Evolutionary conservation across 257 asterid genomes (phyloP), one percentile per base, ranked within the genome.

Genomic region (Agastache rugosa): DNA sequence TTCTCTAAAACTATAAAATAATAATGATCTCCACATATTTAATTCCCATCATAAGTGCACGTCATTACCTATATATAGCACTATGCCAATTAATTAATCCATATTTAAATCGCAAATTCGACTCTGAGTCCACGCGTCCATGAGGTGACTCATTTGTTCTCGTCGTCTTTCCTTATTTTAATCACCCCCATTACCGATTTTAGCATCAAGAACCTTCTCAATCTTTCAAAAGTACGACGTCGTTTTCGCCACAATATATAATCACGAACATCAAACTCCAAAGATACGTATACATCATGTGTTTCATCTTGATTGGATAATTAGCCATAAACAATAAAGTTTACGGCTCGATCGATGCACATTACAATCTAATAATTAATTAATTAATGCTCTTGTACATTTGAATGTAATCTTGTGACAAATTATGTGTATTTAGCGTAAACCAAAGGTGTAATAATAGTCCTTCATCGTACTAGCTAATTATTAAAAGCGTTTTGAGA

Each of bases 61-160:
- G 80, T 87, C 96, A 90, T 76, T 77, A 75, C 88, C 92, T 86
- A 86, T 87, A 79, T 62, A 81, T 81, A 80, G 83, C 78, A 82
- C 78, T 70, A 75, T 29, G 25, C 75, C n/a, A 60, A 61, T 85
- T 73, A 80, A 80, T 56, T 73, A 75, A 64, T 0, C 69, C 34
- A 63, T 59, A 59, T 37, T 77, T 10, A 23, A 82, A 69, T 73
- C 81, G 41, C 2, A 76, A 77, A 77, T 68, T 67, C 78, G 47
- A 31, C 71, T 68, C 48, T 19, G 12, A 16, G 55, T 39, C 86
- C 84, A 85, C 88, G 89, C 83, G 91, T 83, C 93, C 76, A 80
- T 14, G 41, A 19, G 61, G 58, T 82, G 88, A 79, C 85, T 79
- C 85, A 82, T 60, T 59, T 65, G 37, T 63, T 34, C 48, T 63